phyloP scores from a whole-genome alignment of 306 rosid genomes.

The Rubus idaeus region DNA sequence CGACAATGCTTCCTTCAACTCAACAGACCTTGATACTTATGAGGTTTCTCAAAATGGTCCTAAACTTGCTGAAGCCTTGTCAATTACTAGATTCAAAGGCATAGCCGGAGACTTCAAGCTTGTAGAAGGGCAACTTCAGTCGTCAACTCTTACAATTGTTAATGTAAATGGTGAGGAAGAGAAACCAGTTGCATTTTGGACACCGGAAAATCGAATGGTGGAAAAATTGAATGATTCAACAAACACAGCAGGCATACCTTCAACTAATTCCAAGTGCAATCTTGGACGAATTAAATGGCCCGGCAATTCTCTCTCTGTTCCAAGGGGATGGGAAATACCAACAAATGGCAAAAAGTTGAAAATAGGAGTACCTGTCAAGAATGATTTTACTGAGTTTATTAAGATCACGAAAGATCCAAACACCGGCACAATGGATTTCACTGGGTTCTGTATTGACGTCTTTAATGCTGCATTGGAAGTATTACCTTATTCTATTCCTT shows the following conservation, averaged over 20 bases:
- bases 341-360: conserved; percentile 21
- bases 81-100: conserved; percentile 35
- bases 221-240: not conserved
- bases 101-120: conserved; percentile 47
- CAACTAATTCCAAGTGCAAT: not conserved
- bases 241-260: not conserved
- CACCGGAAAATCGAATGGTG: conserved; percentile 16
- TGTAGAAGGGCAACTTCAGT: conserved; percentile 32
- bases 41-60: conserved; percentile 18
- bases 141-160: conserved; percentile 35
- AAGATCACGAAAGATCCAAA: not conserved
- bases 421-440: conserved; percentile 8
- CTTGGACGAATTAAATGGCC: conserved; percentile 42
- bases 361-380: conserved; percentile 39
- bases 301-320: conserved; percentile 25
- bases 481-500: conserved; percentile 31
- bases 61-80: conserved; percentile 13
- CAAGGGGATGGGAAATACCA: conserved; percentile 43
- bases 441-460: conserved; percentile 37
- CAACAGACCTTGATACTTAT: conserved; percentile 22
- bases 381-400: conserved; percentile 26
- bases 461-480: conserved; percentile 25
- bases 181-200: conserved; percentile 26
- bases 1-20: conserved; percentile 6
- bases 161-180: conserved; percentile 33